These are phyloP conservation scores for Handroanthus guayacan DNA, from an alignment of 257 asterid genomes.

Conservation along the genomic window DNA sequence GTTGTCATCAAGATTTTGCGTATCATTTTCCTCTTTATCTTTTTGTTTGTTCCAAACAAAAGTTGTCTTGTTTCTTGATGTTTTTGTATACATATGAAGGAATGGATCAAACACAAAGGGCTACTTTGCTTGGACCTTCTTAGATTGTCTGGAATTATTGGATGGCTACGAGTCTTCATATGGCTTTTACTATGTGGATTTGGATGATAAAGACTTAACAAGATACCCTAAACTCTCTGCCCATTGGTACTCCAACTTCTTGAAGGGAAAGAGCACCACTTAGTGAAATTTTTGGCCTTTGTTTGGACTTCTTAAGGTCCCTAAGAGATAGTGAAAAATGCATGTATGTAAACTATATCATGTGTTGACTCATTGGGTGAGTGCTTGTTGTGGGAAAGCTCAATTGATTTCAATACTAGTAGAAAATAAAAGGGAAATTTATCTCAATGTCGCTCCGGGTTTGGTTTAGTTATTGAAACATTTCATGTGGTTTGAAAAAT, in stretches of 20 bases:
- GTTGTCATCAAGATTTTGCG: not conserved
- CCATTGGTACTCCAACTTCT: conserved; percentile 32
- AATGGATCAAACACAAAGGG: conserved; percentile 53
- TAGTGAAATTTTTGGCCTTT: not conserved
- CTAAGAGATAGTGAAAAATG: no score
- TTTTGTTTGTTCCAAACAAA: not conserved
- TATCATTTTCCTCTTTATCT: not conserved
- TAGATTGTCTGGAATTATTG: conserved; percentile 52
- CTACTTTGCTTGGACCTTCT: conserved; percentile 51
- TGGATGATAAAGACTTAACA: conserved; percentile 30
- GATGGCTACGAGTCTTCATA: conserved; percentile 36
- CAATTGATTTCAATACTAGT: no score
- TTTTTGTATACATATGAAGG: conserved; percentile 16
- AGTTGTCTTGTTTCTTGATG: not conserved
- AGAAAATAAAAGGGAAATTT: no score
- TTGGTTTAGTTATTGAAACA: no score
- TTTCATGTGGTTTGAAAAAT: no score
- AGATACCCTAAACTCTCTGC: conserved; percentile 50
- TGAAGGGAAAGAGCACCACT: conserved; percentile 38
- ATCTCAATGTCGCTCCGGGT: no score
- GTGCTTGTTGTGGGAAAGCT: no score
- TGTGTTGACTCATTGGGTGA: no score
- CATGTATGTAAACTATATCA: no score
- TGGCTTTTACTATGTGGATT: conserved; percentile 50
- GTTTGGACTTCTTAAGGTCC: no score